These are phyloP conservation scores for Trichoderma simmonsii DNA, from an alignment of 2,329 filamentous ascomycete species.

Conservation along the genomic window DNA sequence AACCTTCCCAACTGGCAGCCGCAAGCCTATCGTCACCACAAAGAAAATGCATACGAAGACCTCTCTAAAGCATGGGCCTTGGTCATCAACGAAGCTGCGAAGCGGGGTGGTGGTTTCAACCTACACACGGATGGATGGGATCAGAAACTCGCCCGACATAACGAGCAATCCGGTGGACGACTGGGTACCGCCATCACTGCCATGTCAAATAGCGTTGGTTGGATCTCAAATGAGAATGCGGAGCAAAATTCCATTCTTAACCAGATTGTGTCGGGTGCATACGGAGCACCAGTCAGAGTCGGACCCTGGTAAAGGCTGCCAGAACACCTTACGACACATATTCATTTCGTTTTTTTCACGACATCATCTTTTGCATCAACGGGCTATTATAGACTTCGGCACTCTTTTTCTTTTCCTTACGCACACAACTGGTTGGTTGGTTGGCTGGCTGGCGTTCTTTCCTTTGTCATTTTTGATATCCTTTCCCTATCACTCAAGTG, in stretches of 20 bases:
- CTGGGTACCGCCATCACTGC: constrained; percentile 77
- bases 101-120: constrained; percentile 85
- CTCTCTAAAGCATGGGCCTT: constrained; percentile 90
- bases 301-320: constrained; percentile 53
- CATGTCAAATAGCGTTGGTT: constrained; percentile 70
- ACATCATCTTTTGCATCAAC: constrained; percentile 34
- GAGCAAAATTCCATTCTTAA: constrained; percentile 59
- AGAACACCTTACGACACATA: constrained; percentile 31
- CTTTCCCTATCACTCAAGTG: constrained; percentile 24
- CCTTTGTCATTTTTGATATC: constrained; percentile 31
- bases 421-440: constrained; percentile 25
- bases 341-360: constrained; percentile 22
- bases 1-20: constrained; percentile 87
- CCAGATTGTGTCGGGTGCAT: constrained; percentile 60
- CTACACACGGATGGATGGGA: constrained; percentile 92
- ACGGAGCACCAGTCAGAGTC: constrained; percentile 58
- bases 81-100: constrained; percentile 86
- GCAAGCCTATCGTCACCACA: constrained; percentile 84
- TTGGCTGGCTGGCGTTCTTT: constrained; percentile 31
- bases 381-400: constrained; percentile 37
- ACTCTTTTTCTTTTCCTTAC: constrained; percentile 27
- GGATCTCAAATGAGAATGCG: constrained; percentile 53
- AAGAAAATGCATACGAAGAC: constrained; percentile 94
- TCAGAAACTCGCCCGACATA: constrained; percentile 79
- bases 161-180: constrained; percentile 78